phyloP scores from a whole-genome alignment of 2,329 filamentous ascomycete species.

The Herpotrichia juniperi region DNA sequence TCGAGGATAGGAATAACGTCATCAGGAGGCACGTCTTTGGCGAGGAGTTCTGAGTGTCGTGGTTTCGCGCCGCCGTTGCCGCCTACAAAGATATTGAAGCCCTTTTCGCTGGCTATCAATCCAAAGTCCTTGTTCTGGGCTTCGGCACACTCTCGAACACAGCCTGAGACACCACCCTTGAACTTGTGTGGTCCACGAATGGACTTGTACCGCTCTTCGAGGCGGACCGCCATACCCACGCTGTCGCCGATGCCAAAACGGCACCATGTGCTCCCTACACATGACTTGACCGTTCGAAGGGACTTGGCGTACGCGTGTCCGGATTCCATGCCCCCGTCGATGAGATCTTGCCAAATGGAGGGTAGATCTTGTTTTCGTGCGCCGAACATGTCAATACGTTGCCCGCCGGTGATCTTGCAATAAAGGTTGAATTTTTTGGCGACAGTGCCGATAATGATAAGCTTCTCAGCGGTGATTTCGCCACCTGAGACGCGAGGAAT shows the following conservation, averaged over 20 bases:
- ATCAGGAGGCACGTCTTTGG: constrained; percentile 82
- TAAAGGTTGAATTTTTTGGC: constrained; percentile 85
- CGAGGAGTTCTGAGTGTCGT: constrained; percentile 79
- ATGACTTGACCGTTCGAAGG: constrained; percentile 87
- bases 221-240: constrained; percentile 85
- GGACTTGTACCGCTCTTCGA: constrained; percentile 92
- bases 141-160: constrained; percentile 91
- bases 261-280: constrained; percentile 91
- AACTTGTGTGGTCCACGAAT: constrained; percentile 89
- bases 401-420: constrained; percentile 90
- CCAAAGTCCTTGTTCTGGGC: constrained; percentile 94
- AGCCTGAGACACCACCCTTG: constrained; percentile 88
- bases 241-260: constrained; percentile 87
- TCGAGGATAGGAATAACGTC: constrained; percentile 85
- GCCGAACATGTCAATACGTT: constrained; percentile 92
- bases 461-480: constrained; percentile 85
- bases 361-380: constrained; percentile 86
- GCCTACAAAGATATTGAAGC: constrained; percentile 90
- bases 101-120: constrained; percentile 89
- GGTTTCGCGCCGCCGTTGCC: constrained; percentile 91
- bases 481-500: constrained; percentile 82
- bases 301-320: constrained; percentile 92
- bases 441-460: constrained; percentile 82
- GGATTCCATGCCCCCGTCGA: constrained; percentile 86
- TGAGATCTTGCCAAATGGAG: constrained; percentile 79